Base-by-base conservation (phyloP, 495 filamentous ascomycete genomes). In the Lophiotrema nucula region DNA sequence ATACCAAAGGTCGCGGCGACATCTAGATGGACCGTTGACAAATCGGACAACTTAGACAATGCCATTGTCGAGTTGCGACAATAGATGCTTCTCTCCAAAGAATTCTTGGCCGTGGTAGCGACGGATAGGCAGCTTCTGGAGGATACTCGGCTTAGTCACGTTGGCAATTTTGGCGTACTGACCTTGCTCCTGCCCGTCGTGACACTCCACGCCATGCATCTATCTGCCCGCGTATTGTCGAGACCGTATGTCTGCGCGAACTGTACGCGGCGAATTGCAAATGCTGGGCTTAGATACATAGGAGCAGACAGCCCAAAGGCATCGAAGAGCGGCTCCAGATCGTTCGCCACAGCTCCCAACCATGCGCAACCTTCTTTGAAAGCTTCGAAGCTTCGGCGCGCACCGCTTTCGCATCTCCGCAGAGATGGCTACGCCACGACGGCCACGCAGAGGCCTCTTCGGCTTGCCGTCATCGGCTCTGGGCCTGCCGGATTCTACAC, bases 401-500 rank as follows among this genome's bases (percentile, higher is more conserved):
- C n/a, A n/a, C n/a, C n/a, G n/a, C n/a, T n/a, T n/a, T n/a, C n/a
- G n/a, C n/a, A n/a, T n/a, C n/a, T n/a, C 50, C 31, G 38, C 6
- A 4, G 2, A 2, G 19, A 58, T 55, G 53, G 51, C 51, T 62
- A 50, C 28, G 51, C 24, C 25, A 51, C 52, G 16, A 53, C 64
- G 10, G 53, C 68, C 33, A 64, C 72, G 26, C 67, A 75, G 65
- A 77, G 74, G 31, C 76, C 85, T 0, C 81, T 88, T 55, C 86
- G 88, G 31, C 77, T 97, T 60, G 93, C 92, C 62, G 80, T 98
- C 50, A 85, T 98, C 67, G 93, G 93, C 49, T 97, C 95, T 31
- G 93, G 93, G 0, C 93, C 93, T 4, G 93, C 95, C 39, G 93
- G 93, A 3, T 98, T 97, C 73, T 98, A 97, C 68, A 88, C 95